Conservation (phyloP, 805 yeast genomes). For the Saturnispora saitoi region DNA sequence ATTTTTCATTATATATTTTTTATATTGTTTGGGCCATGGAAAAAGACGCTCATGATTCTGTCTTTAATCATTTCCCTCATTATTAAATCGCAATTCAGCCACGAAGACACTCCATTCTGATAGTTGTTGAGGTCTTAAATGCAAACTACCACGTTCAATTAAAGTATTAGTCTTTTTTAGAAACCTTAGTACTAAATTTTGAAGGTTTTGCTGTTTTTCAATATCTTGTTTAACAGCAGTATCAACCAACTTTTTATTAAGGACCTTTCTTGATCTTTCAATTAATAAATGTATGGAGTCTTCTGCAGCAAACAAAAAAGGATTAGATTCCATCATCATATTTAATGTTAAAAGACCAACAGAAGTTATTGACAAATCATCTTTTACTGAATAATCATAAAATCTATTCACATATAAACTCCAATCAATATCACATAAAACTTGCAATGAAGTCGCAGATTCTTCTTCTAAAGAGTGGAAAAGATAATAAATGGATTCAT, state of each 20-base stretch:
- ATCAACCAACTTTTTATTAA: conserved; percentile 43
- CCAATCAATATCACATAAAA: conserved; percentile 21
- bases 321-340: conserved; percentile 30
- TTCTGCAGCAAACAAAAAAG: conserved; percentile 18
- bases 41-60: neutral
- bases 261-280: conserved; percentile 33
- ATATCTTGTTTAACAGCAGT: conserved; percentile 62
- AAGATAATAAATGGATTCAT: conserved; percentile 58
- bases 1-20: neutral
- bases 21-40: neutral
- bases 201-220: conserved; percentile 44
- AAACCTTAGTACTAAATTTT: conserved; percentile 27
- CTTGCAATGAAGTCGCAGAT: conserved; percentile 11
- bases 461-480: conserved; percentile 28
- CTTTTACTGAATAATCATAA: conserved; percentile 44
- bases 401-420: conserved; percentile 30
- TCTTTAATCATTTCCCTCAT: neutral
- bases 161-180: conserved; percentile 20
- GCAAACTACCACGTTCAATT: conserved; percentile 16
- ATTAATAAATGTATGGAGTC: conserved; percentile 15
- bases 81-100: conserved; percentile 2
- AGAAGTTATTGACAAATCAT: conserved; percentile 52
- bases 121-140: conserved; percentile 14
- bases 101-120: conserved; percentile 20
- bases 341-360: conserved; percentile 40